Evolutionary conservation across 2,329 filamentous ascomycete genomes (phyloP), one percentile per base, ranked within the genome.

Genomic region (Blastomyces emzantsi): DNA sequence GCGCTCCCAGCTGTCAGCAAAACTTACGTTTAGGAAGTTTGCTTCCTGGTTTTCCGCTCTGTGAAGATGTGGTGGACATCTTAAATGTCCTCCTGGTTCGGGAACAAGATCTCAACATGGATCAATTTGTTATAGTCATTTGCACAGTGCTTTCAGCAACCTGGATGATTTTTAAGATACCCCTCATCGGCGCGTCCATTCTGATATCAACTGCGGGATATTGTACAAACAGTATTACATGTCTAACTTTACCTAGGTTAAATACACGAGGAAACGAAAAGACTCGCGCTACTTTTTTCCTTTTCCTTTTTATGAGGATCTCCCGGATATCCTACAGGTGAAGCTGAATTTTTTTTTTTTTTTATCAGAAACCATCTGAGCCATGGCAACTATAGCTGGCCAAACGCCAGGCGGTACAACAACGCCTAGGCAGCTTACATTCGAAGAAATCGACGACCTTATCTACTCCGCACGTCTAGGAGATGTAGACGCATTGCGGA

Each of bases 391-490:
- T 11, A 13, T 11, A 41, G 30, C 49, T 25, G 57, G 47, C 39
- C 47, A 61, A 39, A 22, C 52, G 2, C 13, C 57, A 36, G 52
- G 52, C 13, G 3, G n/a, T 39, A n/a, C 60, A 25, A 28, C 60
- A 17, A 3, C 45, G 9, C 52, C 61, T 13, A 61, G 75, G 63
- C 66, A 69, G 36, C 79, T 93, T 59, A 84, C 84, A 60, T 87
- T 89, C 73, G 92, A 96, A 62, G 85, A 92, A 75, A 88, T 95
- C 71, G 92, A 97, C 74, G 93, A 97, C 77, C 83, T 97, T 68
- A 85, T 97, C 69, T 97, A 96, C 79, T 86, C 90, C 69, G 85
- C 92, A 2, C 90, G 93, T 47, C 83, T 84, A 0, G 91, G 91
- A 67, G 92, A 97, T 67, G 80, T 86, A 64, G 78, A 81, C 22